Evolutionary conservation across 306 rosid species (phyloP), one percentile per base, ranked within the genome.

Genomic region (Echinosophora koreensis): DNA sequence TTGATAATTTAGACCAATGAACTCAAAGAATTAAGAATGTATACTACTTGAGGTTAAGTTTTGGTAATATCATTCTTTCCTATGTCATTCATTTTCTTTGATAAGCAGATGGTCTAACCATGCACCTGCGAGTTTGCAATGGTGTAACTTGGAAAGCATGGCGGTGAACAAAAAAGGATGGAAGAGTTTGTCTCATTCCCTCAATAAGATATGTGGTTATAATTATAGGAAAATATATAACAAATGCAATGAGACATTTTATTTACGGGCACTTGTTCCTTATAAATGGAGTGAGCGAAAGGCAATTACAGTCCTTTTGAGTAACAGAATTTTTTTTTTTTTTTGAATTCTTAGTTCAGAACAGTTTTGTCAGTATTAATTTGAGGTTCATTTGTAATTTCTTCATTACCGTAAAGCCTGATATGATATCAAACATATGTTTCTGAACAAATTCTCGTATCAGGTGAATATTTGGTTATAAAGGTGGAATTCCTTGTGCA

Each of bases 1-100:
- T 90, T 66, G 83, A 76, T 69, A 76, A 69, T 69, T 58, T 32
- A 77, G 55, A 71, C 30, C 77, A 57, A 72, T 8, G 42, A 70
- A 66, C 38, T 17, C 32, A 41, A 28, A 79, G 49, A n/a, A n/a
- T n/a, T n/a, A n/a, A n/a, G n/a, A 55, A 69, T 37, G 64, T 50
- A 42, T 15, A 22, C 32, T 64, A 66, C 22, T 71, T 71, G 74
- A 52, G 68, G 70, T 38, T 61, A 55, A 52, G 32, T 72, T 77
- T 60, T 67, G 54, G 37, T 73, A 51, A 77, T 66, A 50, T 18
- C 32, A 32, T 34, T 76, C 51, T 64, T 57, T 52, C 77, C 37
- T 14, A 28, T 68, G 18, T 15, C 39, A 60, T 61, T 2, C 17
- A n/a, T 46, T 63, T 71, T 46, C 56, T 34, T 47, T 32, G 69